Evolutionary conservation across 2,329 filamentous ascomycete species (phyloP), one percentile per base, ranked within the genome.

Genomic region (Talaromyces sp.): DNA sequence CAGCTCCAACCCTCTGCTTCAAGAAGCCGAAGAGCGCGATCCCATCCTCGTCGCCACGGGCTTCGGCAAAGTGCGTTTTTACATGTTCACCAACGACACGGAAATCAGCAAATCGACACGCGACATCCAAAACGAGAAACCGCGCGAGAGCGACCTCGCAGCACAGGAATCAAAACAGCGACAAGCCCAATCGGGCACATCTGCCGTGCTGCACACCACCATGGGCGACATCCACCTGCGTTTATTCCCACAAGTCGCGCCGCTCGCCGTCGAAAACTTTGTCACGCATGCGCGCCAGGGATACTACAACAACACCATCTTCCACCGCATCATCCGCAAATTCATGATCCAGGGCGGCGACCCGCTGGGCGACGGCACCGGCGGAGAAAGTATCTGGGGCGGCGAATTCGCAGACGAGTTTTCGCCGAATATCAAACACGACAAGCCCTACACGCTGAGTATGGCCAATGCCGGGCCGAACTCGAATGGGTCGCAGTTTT

Each of bases 391-490:
- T 67, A 96, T 96, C 69, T 96, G 92, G 92, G 91, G 91, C n/a
- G 87, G 82, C 49, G 90, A 95, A 67, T 96, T 96, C 69, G 90
- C 89, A 70, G 95, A 99, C 72, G 95, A 99, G 74, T 96, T 99
- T 68, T 92, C 90, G 68, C 89, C 86, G 19, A 59, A 53, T 22
- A 78, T 99, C 64, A 91, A 89, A 74, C 95, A 99, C 71, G 95
- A 99, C 78, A 96, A 95, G 78, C 90, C 95, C 1, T 99, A 96
- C 74, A 98, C 93, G 0, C 82, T 98, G 62, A 96, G 91, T 73
- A 99, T 99, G 95, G 95, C 95, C 13, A 99, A 99, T 74, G 93
- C 95, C 0, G 95, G 95, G 0, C 92, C 92, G 0, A 92, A 93
- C 70, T 97, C 93, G 39, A 99, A 99, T 73, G 95, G 90, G 15